Evolutionary conservation across 179 eudicot species (phyloP).

Genomic region (Carnegiea gigantea): DNA sequence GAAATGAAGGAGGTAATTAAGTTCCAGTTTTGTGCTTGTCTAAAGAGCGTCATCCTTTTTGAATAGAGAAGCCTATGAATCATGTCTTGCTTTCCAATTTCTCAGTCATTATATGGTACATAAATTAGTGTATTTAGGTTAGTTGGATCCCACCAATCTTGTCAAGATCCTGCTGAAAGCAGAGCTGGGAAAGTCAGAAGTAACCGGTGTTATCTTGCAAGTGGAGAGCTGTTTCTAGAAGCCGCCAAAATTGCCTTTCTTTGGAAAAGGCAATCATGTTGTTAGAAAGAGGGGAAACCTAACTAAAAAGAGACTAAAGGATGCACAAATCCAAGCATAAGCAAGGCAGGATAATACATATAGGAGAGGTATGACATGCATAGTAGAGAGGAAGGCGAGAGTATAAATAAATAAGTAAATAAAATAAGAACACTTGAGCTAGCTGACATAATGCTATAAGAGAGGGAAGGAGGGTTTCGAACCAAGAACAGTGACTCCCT

Average conservation of each 20-base stretch:
- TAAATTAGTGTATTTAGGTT: not conserved
- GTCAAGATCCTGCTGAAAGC: not conserved
- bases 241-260: not conserved
- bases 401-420: too few species aligned
- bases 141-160: not conserved
- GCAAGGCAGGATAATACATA: too few species aligned
- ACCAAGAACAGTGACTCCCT: too few species aligned
- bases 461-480: too few species aligned
- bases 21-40: not conserved
- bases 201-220: not conserved
- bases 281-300: not conserved
- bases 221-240: not conserved
- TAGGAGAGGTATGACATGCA: not conserved
- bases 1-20: conserved; percentile 88
- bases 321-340: not conserved
- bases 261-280: not conserved
- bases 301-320: not conserved
- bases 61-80: not conserved
- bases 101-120: not conserved
- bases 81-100: not conserved
- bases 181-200: not conserved
- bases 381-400: not conserved
- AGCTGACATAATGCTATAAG: too few species aligned
- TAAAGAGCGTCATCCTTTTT: not conserved
- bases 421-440: not conserved